phyloP scores from a whole-genome alignment of 2,329 filamentous ascomycete genomes.

The Neofusicoccum ribis region DNA sequence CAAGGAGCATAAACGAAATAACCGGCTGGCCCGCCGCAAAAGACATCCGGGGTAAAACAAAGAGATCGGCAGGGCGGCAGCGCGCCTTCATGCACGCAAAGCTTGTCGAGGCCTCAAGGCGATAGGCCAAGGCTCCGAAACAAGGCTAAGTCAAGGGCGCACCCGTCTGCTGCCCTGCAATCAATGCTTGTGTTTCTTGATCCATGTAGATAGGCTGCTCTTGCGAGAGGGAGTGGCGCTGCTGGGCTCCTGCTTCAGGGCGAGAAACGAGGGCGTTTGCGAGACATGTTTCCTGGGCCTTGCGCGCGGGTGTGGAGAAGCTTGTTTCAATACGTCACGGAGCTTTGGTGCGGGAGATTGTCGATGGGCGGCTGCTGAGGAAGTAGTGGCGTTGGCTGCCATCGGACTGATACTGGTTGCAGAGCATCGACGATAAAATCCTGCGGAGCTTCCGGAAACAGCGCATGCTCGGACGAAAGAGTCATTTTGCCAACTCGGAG shows the following conservation, averaged over 20 bases:
- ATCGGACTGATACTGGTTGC: too few species aligned
- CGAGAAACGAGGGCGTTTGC: background rate
- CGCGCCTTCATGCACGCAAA: slow-evolving; percentile 1
- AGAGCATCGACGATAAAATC: background rate
- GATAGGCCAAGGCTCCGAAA: slow-evolving; percentile 4
- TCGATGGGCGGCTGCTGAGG: background rate
- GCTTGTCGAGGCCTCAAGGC: background rate
- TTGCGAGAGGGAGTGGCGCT: background rate
- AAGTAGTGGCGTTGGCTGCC: background rate
- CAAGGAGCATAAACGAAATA: slow-evolving; percentile 10
- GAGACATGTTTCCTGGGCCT: background rate
- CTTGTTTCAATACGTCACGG: background rate
- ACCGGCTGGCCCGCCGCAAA: background rate
- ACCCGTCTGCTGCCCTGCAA: background rate
- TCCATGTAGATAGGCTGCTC: background rate
- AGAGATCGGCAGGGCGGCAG: slow-evolving; percentile 6
- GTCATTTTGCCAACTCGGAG: background rate
- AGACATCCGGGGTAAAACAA: background rate
- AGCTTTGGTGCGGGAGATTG: background rate
- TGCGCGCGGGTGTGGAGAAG: background rate
- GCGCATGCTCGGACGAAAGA: background rate
- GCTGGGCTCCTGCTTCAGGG: background rate
- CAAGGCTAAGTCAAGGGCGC: background rate
- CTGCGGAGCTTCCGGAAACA: background rate
- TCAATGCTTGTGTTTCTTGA: background rate